These are phyloP conservation scores for Echinosphaeria canescens DNA, from an alignment of 2,329 filamentous ascomycete species.

Conservation along the genomic window DNA sequence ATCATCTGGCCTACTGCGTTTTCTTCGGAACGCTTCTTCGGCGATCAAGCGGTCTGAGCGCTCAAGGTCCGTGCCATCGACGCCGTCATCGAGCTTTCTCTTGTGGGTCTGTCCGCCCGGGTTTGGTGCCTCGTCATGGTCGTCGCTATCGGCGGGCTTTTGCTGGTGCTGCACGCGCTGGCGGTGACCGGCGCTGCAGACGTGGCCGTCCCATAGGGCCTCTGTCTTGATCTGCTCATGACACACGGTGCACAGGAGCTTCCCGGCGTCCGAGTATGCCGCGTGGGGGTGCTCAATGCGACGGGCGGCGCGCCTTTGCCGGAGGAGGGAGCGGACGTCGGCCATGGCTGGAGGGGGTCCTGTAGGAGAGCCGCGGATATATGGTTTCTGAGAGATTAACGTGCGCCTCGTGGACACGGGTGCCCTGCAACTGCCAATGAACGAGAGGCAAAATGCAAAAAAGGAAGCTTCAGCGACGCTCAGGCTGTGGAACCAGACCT, in stretches of 20 bases:
- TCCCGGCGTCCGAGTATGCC: constrained; percentile 43
- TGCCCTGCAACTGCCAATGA: too few relatives aligned
- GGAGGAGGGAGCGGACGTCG: constrained; percentile 60
- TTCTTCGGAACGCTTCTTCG: constrained; percentile 14
- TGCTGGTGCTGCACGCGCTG: constrained; percentile 12
- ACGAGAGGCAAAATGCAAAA: too few relatives aligned
- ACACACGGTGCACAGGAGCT: constrained; percentile 46
- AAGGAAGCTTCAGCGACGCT: too few relatives aligned
- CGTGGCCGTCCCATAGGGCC: constrained; percentile 42
- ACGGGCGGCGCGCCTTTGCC: constrained; percentile 54
- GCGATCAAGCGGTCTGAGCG: constrained; percentile 4
- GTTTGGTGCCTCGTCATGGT: constrained; percentile 9
- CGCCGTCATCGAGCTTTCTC: constrained; percentile 9
- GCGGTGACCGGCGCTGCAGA: constrained; percentile 24
- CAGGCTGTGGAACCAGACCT: too few relatives aligned
- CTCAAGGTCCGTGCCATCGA: constrained; percentile 11
- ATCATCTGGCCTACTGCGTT: constrained; percentile 19
- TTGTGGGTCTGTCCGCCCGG: constrained; percentile 5
- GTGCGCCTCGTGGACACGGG: too few relatives aligned
- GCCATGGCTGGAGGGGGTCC: constrained; percentile 31
- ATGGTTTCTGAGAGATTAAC: too few relatives aligned
- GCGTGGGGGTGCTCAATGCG: constrained; percentile 50
- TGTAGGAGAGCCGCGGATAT: neutral
- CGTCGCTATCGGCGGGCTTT: constrained; percentile 3
- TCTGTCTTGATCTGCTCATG: constrained; percentile 42